Percentiles rank a stretch among this genome's conserved stretches.
Evolutionary conservation across 2,329 filamentous ascomycete species (phyloP).

Genomic region (Hypoxylon sp.): DNA sequence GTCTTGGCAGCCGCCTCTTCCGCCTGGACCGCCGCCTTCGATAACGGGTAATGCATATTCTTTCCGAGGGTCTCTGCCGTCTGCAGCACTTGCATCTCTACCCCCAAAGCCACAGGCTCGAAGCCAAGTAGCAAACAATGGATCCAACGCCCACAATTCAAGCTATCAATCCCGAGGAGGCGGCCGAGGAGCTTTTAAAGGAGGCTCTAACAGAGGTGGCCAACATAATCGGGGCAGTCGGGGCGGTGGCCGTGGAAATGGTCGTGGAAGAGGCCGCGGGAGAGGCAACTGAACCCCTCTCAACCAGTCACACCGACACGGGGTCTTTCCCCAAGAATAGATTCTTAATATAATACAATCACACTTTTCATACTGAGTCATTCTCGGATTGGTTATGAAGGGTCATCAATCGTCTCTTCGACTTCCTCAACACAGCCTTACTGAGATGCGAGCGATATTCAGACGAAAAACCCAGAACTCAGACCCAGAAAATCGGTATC

Average conservation of each 20-base stretch:
- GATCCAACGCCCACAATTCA: constrained; percentile 48
- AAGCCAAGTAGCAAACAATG: constrained; percentile 18
- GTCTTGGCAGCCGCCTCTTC: constrained; percentile 44
- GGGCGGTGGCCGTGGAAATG: constrained; percentile 24
- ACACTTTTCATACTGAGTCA: no score
- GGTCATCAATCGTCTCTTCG: no score
- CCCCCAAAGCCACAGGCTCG: constrained; percentile 42
- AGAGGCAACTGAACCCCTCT: constrained; percentile 8
- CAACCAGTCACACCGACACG: neutral
- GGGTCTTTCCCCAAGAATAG: neutral
- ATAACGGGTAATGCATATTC: constrained; percentile 13
- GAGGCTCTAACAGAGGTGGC: constrained; percentile 3
- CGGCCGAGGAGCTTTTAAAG: neutral
- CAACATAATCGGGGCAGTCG: constrained; percentile 28
- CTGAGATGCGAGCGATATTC: no score
- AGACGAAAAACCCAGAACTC: no score
- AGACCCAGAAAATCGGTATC: no score
- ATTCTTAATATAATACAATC: neutral
- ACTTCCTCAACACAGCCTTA: no score
- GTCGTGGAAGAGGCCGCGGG: constrained; percentile 30
- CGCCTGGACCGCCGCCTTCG: constrained; percentile 43
- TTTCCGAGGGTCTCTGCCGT: constrained; percentile 31
- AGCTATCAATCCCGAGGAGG: neutral
- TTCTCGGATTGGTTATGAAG: no score
- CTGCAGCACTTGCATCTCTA: constrained; percentile 40